A percentile compares a stretch with the other conserved stretches of the same genome.
Evolutionary conservation across 2,329 filamentous ascomycete species (phyloP).

Genomic region (Davidsoniella eucalypti): DNA sequence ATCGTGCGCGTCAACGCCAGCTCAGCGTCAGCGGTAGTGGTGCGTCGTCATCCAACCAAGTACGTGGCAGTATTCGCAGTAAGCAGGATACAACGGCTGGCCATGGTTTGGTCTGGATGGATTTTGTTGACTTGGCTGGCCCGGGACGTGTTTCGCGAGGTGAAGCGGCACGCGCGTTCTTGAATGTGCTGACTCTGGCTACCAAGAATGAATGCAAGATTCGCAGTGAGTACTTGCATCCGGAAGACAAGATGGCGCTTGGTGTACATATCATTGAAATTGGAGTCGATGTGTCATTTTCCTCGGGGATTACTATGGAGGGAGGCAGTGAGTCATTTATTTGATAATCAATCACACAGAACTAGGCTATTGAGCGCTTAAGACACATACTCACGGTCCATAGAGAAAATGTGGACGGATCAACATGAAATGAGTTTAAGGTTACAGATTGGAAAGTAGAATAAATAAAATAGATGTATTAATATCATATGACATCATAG

Average conservation of each 20-base stretch:
- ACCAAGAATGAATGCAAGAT: slow-evolving; percentile 49
- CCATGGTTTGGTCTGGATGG: slow-evolving; percentile 28
- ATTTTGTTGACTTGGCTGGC: slow-evolving; percentile 55
- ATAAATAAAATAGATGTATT: background rate
- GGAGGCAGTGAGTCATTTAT: too few relatives aligned
- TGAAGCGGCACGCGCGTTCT: slow-evolving; percentile 59
- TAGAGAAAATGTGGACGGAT: background rate
- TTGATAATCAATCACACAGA: too few relatives aligned
- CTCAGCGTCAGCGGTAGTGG: background rate
- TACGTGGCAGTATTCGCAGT: background rate
- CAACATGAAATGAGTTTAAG: too few relatives aligned
- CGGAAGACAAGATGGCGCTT: slow-evolving; percentile 14
- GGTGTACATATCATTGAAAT: slow-evolving; percentile 10
- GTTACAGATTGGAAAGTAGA: background rate
- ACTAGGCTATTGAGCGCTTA: too few relatives aligned
- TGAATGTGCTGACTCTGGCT: slow-evolving; percentile 55
- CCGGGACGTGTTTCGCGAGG: slow-evolving; percentile 34
- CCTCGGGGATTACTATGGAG: too few relatives aligned
- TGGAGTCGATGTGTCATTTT: slow-evolving; percentile 1
- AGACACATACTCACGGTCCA: background rate
- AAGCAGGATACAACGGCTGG: background rate
- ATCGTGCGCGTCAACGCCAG: background rate
- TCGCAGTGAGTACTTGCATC: slow-evolving; percentile 19
- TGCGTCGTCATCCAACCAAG: too few relatives aligned
- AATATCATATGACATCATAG: background rate